Evolutionary conservation across 805 yeast genomes (phyloP).

Genomic region (Candida loeiensis): DNA sequence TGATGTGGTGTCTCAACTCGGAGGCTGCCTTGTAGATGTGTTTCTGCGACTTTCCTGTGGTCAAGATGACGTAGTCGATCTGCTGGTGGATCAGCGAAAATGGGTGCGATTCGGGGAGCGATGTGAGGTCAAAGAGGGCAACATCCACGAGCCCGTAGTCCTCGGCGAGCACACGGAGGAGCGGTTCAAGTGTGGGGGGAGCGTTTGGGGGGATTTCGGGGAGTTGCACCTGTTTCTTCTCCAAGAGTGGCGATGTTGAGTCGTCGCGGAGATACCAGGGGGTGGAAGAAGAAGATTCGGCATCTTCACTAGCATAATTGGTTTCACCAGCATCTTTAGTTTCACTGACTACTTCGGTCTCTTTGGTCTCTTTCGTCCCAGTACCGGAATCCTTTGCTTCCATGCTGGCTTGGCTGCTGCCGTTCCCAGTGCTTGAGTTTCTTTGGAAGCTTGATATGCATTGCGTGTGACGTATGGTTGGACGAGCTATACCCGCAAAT

Average conservation of each 20-base stretch:
- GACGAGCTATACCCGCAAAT: too few relatives aligned
- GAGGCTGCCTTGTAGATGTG: constrained; percentile 72
- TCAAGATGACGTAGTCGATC: constrained; percentile 47
- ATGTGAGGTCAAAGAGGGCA: constrained; percentile 58
- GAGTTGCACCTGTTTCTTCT: constrained; percentile 23
- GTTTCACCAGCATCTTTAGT: too few relatives aligned
- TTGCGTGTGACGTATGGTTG: too few relatives aligned
- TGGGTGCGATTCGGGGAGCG: constrained; percentile 29
- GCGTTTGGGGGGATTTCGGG: constrained; percentile 60
- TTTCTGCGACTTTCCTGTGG: constrained; percentile 71
- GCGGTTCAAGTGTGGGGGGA: constrained; percentile 48
- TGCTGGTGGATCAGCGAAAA: constrained; percentile 25
- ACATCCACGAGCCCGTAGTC: constrained; percentile 68
- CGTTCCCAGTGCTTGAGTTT: too few relatives aligned
- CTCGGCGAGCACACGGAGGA: constrained; percentile 46
- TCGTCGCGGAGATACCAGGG: constrained; percentile 66
- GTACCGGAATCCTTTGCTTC: too few relatives aligned
- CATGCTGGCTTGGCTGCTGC: too few relatives aligned
- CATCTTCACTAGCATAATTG: background rate
- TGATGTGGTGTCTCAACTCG: constrained; percentile 55
- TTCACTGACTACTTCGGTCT: too few relatives aligned
- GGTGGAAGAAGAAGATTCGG: background rate
- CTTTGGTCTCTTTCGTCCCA: too few relatives aligned
- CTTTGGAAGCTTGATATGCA: too few relatives aligned
- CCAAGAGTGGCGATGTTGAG: constrained; percentile 29